Evolutionary conservation across 1,284 basidiomycete genomes (phyloP).

Genomic region (Leccinum proliferum): DNA sequence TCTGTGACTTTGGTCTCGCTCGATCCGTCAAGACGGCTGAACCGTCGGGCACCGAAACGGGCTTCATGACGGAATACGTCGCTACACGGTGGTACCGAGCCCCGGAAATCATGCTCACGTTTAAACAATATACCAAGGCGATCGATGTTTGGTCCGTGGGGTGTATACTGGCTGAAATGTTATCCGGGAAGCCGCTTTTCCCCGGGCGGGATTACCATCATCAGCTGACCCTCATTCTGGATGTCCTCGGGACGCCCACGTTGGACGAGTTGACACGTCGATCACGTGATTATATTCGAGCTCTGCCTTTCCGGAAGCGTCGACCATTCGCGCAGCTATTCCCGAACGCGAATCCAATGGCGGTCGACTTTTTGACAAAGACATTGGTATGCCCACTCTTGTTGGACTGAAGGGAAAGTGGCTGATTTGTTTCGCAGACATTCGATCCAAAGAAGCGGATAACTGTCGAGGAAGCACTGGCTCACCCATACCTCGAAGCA

Average conservation of each 20-base stretch:
- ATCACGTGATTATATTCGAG: slow-evolving; percentile 87
- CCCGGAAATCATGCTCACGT: slow-evolving; percentile 95
- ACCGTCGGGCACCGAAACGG: slow-evolving; percentile 76
- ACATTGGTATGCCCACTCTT: slow-evolving; percentile 62
- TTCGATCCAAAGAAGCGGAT: slow-evolving; percentile 94
- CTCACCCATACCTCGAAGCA: slow-evolving; percentile 88
- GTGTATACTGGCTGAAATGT: slow-evolving; percentile 96
- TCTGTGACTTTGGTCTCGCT: slow-evolving; percentile 91
- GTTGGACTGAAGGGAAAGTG: slow-evolving; percentile 1
- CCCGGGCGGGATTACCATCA: slow-evolving; percentile 97
- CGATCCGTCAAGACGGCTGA: slow-evolving; percentile 83
- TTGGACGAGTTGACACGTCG: slow-evolving; percentile 85
- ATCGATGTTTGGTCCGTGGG: slow-evolving; percentile 97
- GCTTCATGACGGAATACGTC: slow-evolving; percentile 95
- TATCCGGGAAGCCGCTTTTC: slow-evolving; percentile 91
- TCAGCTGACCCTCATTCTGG: slow-evolving; percentile 86
- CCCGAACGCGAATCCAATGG: slow-evolving; percentile 82
- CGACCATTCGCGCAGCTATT: slow-evolving; percentile 75
- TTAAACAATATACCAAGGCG: slow-evolving; percentile 94
- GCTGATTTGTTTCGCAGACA: slow-evolving; percentile 39
- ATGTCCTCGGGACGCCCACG: slow-evolving; percentile 90
- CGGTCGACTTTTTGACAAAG: slow-evolving; percentile 89
- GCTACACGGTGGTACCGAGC: slow-evolving; percentile 93
- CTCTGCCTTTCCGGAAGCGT: slow-evolving; percentile 83
- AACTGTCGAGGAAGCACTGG: slow-evolving; percentile 87